A percentile compares a stretch with the other conserved stretches of the same genome.
Evolutionary conservation across 169 alveolate genomes (phyloP).

Genomic region (Besnoitia besnoiti): DNA sequence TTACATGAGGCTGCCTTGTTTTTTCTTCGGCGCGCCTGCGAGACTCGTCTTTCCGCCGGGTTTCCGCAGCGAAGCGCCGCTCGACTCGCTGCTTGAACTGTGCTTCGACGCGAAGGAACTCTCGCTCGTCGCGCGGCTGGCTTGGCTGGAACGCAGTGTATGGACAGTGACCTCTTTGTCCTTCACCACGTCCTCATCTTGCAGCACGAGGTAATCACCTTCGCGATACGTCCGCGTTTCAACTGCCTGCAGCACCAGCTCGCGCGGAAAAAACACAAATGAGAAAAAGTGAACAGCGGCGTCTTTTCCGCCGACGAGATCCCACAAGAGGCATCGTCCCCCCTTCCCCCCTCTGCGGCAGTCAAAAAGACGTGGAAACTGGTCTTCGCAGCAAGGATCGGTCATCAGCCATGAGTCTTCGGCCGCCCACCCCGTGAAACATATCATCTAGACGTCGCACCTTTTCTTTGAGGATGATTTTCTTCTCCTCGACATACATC

Average conservation of each 20-base stretch:
- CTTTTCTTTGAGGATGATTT: background rate
- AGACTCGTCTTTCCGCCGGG: background rate
- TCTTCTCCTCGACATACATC: background rate
- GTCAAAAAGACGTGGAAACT: too few relatives aligned
- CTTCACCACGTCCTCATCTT: conserved; percentile 22
- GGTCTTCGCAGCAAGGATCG: too few relatives aligned
- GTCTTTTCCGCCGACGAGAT: too few relatives aligned
- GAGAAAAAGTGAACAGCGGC: too few relatives aligned
- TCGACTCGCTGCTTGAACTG: background rate
- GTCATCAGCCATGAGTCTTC: too few relatives aligned
- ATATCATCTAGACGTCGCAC: too few relatives aligned
- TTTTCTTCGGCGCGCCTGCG: background rate
- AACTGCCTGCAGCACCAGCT: background rate
- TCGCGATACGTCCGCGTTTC: conserved; percentile 30
- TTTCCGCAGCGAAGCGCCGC: background rate
- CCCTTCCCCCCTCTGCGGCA: too few relatives aligned
- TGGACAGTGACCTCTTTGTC: conserved; percentile 27
- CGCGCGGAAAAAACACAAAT: background rate
- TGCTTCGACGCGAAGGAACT: background rate
- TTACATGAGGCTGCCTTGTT: conserved; percentile 37
- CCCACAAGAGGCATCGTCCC: too few relatives aligned
- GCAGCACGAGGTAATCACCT: conserved; percentile 21
- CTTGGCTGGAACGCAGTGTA: background rate
- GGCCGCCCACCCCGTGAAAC: too few relatives aligned
- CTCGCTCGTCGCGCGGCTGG: background rate